A percentile compares a stretch with the other conserved stretches of the same genome.
Conservation (phyloP, 176 grass and related monocot genomes). For the Echinochloa phyllopogon region DNA sequence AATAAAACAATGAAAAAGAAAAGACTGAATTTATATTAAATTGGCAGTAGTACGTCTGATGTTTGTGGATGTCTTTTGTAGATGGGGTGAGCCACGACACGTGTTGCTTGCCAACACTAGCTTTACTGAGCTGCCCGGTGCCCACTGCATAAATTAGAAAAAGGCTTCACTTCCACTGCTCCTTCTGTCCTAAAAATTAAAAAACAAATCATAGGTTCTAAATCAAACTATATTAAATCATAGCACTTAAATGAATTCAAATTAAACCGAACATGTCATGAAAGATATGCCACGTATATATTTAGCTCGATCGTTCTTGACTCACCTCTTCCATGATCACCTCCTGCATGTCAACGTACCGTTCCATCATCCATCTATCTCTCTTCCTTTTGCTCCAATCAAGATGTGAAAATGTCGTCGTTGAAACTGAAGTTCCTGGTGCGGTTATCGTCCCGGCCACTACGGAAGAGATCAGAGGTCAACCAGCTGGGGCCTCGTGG, state of each 20-base stretch:
- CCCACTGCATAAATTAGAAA: too few relatives aligned
- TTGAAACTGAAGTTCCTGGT: neutral
- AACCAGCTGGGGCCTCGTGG: neutral
- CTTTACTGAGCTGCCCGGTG: neutral
- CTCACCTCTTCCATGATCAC: neutral
- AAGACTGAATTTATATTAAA: neutral
- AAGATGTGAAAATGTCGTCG: neutral
- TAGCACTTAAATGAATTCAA: too few relatives aligned
- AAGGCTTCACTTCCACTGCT: too few relatives aligned
- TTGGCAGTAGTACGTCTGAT: neutral
- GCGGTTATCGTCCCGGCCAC: neutral
- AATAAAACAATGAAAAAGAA: neutral
- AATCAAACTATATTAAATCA: too few relatives aligned
- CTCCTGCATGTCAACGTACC: neutral
- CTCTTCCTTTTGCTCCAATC: neutral
- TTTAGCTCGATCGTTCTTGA: neutral
- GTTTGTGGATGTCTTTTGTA: neutral
- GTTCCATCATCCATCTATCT: neutral
- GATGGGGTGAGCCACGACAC: neutral
- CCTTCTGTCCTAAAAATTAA: too few relatives aligned
- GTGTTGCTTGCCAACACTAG: neutral
- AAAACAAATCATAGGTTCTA: too few relatives aligned
- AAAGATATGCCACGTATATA: neutral
- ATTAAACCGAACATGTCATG: too few relatives aligned
- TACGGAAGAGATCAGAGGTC: conserved; percentile 4